These are phyloP conservation scores for Jamesozyma hellenica DNA, from an alignment of 805 yeast genomes.

Conservation along the genomic window DNA sequence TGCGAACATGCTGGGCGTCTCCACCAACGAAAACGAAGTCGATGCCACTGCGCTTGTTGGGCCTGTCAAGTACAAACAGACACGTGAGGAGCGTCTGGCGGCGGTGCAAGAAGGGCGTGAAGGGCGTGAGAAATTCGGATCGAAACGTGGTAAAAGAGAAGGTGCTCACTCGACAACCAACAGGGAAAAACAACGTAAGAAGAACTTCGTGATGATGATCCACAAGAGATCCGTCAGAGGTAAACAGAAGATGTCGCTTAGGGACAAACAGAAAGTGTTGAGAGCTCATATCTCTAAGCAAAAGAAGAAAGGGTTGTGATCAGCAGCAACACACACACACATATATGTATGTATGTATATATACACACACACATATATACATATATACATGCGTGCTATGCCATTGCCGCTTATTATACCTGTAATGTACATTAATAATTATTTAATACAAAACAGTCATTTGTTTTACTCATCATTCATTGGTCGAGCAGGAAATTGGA, in stretches of 20 bases:
- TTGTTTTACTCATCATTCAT: no score
- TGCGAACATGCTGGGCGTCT: conserved; percentile 60
- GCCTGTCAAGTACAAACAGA: conserved; percentile 62
- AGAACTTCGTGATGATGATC: conserved; percentile 98
- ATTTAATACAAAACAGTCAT: no score
- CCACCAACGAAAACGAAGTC: conserved; percentile 66
- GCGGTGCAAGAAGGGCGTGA: conserved; percentile 84
- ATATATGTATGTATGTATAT: background rate
- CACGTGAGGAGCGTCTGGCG: conserved; percentile 83
- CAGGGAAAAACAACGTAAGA: conserved; percentile 91
- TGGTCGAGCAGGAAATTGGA: no score
- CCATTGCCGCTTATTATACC: no score
- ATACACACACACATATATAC: background rate
- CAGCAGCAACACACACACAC: background rate
- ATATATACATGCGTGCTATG: no score
- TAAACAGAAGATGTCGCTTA: conserved; percentile 76
- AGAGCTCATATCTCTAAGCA: conserved; percentile 83
- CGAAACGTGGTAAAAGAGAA: conserved; percentile 71
- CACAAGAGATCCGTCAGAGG: conserved; percentile 93
- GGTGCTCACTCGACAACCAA: conserved; percentile 84
- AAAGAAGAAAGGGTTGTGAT: conserved; percentile 62
- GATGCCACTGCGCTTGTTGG: conserved; percentile 75
- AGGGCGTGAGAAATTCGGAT: conserved; percentile 84
- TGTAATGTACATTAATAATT: no score
- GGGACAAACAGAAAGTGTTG: conserved; percentile 82